Base-by-base conservation (phyloP, 1,284 basidiomycete species). In the Puccinia triticina region DNA sequence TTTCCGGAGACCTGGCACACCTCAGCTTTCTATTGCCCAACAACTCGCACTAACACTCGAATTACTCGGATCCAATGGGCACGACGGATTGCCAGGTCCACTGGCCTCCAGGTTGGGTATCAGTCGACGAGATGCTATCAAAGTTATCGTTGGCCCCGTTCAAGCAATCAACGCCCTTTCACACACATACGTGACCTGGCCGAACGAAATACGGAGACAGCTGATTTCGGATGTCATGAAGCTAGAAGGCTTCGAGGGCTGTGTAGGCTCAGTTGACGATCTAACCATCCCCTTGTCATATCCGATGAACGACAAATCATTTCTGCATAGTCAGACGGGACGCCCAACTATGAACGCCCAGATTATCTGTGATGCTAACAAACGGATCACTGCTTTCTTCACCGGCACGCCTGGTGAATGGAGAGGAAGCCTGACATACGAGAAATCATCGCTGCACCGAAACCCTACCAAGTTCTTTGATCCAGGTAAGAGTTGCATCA, bases 331-430 rank as follows among this genome's bases (percentile, higher is more conserved):
- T 43, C 53, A 61, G 18, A 57, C 50, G 23, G 57, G 57, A 23
- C 50, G 12, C 4, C 55, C 34, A n/a, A 46, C 46, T 8, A 59
- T 76, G 8, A 76, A 76, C 37, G 74, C 57, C 8, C 74, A 76
- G 57, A 76, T 76, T 40, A 53, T 76, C 34, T 76, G 74, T 14
- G 74, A 76, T 61, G 43, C 53, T 32, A 61, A 64, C 29, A 34
- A 74, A 12, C 29, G 72, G 10, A 74, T 74, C 72, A 74, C 72
- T n/a, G 72, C 72, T 12, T 59, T 74, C 72, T 74, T 55, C 37
- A 29, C 72, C 29, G 72, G 72, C n/a, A 50, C 43, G 26, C 72
- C 72, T 55, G 72, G 72, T 0, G 37, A 66, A 5, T 66, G 64
- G 64, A 40, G 64, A 66, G 64, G 64, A 40, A 66, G 64, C 37